These are phyloP conservation scores for Aquilaria sinensis DNA, from an alignment of 345 rosid species.

Conservation along the genomic window DNA sequence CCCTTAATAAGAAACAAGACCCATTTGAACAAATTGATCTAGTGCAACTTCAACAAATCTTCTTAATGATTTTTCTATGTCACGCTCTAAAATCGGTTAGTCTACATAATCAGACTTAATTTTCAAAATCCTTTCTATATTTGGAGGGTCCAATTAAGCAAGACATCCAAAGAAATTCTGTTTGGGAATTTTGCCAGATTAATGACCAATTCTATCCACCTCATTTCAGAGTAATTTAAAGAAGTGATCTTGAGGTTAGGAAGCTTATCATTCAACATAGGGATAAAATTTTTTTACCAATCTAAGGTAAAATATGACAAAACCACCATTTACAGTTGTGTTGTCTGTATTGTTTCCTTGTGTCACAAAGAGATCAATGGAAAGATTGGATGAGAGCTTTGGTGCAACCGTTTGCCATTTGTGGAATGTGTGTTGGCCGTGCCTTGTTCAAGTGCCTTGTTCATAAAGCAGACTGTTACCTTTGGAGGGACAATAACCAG, in stretches of 20 bases:
- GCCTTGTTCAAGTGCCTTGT: constrained; percentile 8
- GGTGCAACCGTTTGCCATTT: constrained; percentile 13
- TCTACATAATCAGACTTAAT: constrained; percentile 5
- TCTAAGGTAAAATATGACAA: background rate
- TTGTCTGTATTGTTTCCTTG: background rate
- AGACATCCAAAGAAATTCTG: background rate
- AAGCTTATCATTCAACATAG: background rate
- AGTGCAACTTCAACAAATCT: no score
- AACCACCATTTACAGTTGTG: background rate
- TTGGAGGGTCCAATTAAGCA: constrained; percentile 1
- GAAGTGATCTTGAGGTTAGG: background rate
- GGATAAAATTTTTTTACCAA: background rate
- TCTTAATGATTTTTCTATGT: no score
- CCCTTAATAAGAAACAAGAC: no score
- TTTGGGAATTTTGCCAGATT: background rate
- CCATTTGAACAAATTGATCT: background rate
- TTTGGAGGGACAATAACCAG: constrained; percentile 11
- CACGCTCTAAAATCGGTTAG: background rate
- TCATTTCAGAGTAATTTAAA: constrained; percentile 4
- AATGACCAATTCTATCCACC: background rate
- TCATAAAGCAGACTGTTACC: constrained; percentile 4
- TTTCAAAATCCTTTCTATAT: background rate
- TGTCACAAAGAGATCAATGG: constrained; percentile 1
- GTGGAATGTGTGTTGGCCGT: constrained; percentile 1
- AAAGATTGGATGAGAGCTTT: constrained; percentile 5